Base-by-base conservation (phyloP, 1,139 yeast genomes). In the Hansenula lynferdii region DNA sequence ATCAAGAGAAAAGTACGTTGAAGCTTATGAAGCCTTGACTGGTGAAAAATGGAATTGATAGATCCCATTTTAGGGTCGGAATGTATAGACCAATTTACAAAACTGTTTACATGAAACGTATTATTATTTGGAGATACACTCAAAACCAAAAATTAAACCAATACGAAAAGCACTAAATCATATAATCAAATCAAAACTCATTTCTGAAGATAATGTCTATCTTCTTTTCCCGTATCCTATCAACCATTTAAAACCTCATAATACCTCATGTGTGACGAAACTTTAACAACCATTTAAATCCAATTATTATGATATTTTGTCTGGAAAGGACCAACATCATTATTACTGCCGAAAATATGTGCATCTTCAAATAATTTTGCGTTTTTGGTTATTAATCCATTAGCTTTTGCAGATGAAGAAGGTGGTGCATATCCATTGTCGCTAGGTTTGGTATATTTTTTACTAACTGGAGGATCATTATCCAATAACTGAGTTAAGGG, bases 11-110 rank as follows among this genome's bases (percentile, higher is more conserved):
- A 92, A 90, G 67, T 92, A 92, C 60, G 66, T 83, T 32, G 97
- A 94, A 60, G 98, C 97, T 11, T 89, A 72, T 58, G 95, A 89
- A 61, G 75, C 81, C 40, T 68, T 92, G 47, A 86, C 97, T 7
- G 96, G 94, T 15, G 54, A 65, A 35, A 74, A 75, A 51, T 85
- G 92, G 89, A 45, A 35, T 27, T 47, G 28, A 27, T 21, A 10
- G 7, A 21, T 5, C 6, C n/a, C n/a, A n/a, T n/a, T n/a, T n/a
- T n/a, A n/a, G n/a, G n/a, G n/a, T n/a, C n/a, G n/a, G n/a, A n/a
- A n/a, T n/a, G n/a, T n/a, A n/a, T n/a, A n/a, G n/a, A n/a, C n/a
- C n/a, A n/a, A n/a, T n/a, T n/a, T n/a, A n/a, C n/a, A n/a, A n/a
- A n/a, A n/a, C n/a, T n/a, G n/a, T n/a, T n/a, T n/a, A n/a, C n/a